Base-by-base conservation (phyloP, 768 basidiomycete genomes). In the Paxillus rubicundulus region DNA sequence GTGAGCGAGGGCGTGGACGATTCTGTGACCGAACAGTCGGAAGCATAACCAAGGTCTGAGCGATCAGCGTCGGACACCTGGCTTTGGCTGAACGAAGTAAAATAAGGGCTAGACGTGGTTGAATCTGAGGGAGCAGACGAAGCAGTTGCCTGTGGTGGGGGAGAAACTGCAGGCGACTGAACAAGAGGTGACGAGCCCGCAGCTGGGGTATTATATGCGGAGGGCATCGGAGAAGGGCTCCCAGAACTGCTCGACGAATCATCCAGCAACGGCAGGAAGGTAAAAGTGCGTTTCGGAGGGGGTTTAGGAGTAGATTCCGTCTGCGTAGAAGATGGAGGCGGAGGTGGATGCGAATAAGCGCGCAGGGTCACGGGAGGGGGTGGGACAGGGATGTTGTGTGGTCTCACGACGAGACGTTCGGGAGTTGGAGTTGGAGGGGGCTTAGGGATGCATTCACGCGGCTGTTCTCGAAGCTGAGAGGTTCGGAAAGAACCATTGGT, bases 1-100 rank as follows among this genome's bases (percentile, higher is more conserved):
- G 57, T 52, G 14, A 58, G 54, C 5, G 57, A 58, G 3, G 57
- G 57, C 13, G 57, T 58, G 33, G 57, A 58, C 10, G 32, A 34
- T 20, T 57, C 53, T 0, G 51, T 53, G 7, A 53, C 38, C n/a
- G 56, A 53, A 37, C 47, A 47, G 38, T 53, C 52, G 13, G 50
- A 52, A 27, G 45, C 16, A 34, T 52, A 48, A 8, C 51, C 52
- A 10, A 38, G 17, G 16, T 54, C 44, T 8, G 47, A 52, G 9
- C 52, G 52, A 36, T 56, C 55, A 5, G 47, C 41, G 28, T 56
- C 55, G 9, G 46, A 52, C 14, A 12, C 13, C 16, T 47, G 38
- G 46, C 33, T 24, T 14, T 8, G 18, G 14, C 40, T 5, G 7
- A 20, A 27, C 32, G 27, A 32, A 28, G 18, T 28, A 9, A 27